Percentiles rank a stretch among this genome's conserved stretches.
phyloP scores from a whole-genome alignment of 768 basidiomycete genomes.

The Hebeloma cylindrosporum region DNA sequence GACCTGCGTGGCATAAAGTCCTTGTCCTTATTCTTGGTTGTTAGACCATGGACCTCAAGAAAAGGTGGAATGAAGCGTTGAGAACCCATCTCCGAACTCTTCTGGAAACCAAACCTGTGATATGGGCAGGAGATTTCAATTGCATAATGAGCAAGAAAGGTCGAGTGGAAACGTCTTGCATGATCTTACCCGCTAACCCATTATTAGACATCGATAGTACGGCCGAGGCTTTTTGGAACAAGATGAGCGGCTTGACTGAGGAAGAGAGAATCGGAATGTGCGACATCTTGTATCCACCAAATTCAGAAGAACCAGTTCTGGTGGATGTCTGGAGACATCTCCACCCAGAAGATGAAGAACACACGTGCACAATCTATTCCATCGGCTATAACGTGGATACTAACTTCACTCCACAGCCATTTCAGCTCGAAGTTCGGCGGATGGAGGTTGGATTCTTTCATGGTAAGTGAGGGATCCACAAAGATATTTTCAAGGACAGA shows the following conservation, averaged over 20 bases:
- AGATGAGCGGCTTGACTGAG: slow-evolving; percentile 77
- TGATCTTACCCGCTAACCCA: background rate
- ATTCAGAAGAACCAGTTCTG: slow-evolving; percentile 43
- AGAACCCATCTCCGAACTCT: slow-evolving; percentile 63
- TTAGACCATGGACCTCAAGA: slow-evolving; percentile 71
- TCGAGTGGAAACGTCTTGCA: slow-evolving; percentile 27
- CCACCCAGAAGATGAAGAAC: slow-evolving; percentile 63
- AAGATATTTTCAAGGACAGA: background rate
- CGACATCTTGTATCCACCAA: slow-evolving; percentile 53
- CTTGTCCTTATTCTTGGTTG: too few relatives aligned
- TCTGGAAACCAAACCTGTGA: slow-evolving; percentile 74
- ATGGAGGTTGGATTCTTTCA: slow-evolving; percentile 13
- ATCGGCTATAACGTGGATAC: background rate
- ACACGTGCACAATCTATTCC: slow-evolving; percentile 49
- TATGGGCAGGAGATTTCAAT: slow-evolving; percentile 84
- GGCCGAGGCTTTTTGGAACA: slow-evolving; percentile 71
- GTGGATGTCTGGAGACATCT: slow-evolving; percentile 75
- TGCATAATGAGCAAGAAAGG: slow-evolving; percentile 71
- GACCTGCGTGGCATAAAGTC: too few relatives aligned
- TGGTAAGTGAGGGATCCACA: background rate
- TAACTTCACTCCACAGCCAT: background rate
- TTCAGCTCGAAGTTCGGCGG: slow-evolving; percentile 1
- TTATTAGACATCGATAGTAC: slow-evolving; percentile 57
- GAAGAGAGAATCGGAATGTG: slow-evolving; percentile 70
- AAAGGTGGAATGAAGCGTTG: slow-evolving; percentile 74